These are phyloP conservation scores for Curvularia sp. DNA, from an alignment of 2,329 filamentous ascomycete genomes.

Conservation along the genomic window DNA sequence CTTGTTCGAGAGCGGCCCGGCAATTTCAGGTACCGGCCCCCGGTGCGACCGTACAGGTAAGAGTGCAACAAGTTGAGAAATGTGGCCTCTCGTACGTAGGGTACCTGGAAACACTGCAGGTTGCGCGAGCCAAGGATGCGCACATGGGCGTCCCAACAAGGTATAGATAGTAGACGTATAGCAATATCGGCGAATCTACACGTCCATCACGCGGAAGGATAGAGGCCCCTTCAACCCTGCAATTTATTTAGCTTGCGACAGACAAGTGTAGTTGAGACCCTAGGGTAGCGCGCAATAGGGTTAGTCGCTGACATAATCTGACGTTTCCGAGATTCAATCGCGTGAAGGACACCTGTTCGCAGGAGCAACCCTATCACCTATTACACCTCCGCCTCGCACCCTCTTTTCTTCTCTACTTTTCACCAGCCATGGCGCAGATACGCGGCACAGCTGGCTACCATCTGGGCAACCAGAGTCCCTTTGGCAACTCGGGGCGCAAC, in stretches of 20 bases:
- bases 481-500: conserved; percentile 66
- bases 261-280: conserved; percentile 15
- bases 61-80: conserved; percentile 7
- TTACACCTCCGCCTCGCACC: conserved; percentile 34
- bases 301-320: conserved; percentile 31
- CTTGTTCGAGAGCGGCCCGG: conserved; percentile 6
- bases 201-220: conserved; percentile 7
- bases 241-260: conserved; percentile 16
- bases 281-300: conserved; percentile 14
- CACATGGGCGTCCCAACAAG: background rate
- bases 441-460: conserved; percentile 78
- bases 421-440: conserved; percentile 63
- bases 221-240: conserved; percentile 9
- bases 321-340: conserved; percentile 17
- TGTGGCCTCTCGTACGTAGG: conserved; percentile 9
- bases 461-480: conserved; percentile 76
- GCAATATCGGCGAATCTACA: conserved; percentile 10
- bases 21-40: conserved; percentile 2
- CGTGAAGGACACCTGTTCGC: conserved; percentile 31
- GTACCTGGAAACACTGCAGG: background rate
- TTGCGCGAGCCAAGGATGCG: conserved; percentile 11
- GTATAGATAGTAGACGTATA: background rate
- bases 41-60: conserved; percentile 6
- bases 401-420: conserved; percentile 27
- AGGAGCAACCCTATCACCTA: conserved; percentile 36